These are phyloP conservation scores for Carex scoparia DNA, from an alignment of 176 grass and related monocot species.

Conservation along the genomic window DNA sequence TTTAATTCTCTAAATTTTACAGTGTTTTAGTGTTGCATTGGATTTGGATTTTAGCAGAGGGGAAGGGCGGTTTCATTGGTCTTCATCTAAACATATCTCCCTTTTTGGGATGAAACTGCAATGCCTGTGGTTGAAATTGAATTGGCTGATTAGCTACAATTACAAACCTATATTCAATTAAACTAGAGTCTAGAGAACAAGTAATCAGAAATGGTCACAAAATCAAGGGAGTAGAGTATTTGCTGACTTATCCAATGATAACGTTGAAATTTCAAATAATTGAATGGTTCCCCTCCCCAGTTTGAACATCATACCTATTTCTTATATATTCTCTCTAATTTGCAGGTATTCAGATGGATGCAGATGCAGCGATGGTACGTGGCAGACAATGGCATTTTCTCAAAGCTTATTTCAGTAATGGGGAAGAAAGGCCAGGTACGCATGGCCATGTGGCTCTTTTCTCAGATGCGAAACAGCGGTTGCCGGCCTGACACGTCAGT, in stretches of 20 bases:
- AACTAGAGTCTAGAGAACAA: neutral
- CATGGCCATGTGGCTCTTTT: conserved; percentile 99
- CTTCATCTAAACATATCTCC: neutral
- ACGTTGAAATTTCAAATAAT: neutral
- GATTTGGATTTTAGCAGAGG: neutral
- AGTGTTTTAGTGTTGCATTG: neutral
- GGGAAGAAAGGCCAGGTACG: conserved; percentile 84
- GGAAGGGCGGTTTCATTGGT: neutral
- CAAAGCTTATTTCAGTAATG: conserved; percentile 92
- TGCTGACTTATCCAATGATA: neutral
- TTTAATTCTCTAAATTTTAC: neutral
- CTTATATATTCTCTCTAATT: conserved; percentile 1
- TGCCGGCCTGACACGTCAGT: conserved; percentile 81
- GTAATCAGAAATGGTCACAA: neutral
- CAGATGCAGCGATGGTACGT: conserved; percentile 92
- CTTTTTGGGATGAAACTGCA: neutral
- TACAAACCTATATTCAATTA: neutral
- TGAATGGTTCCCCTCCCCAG: neutral
- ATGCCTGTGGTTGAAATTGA: neutral
- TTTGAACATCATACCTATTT: neutral
- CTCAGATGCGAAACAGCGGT: conserved; percentile 83
- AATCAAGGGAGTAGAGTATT: neutral
- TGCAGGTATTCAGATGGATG: conserved; percentile 98
- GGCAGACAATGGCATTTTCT: conserved; percentile 90
- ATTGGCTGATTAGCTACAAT: neutral